Percentiles rank a stretch among this genome's conserved stretches.
Conservation (phyloP, 2,329 filamentous ascomycete genomes). For the Aureobasidium namibiae region DNA sequence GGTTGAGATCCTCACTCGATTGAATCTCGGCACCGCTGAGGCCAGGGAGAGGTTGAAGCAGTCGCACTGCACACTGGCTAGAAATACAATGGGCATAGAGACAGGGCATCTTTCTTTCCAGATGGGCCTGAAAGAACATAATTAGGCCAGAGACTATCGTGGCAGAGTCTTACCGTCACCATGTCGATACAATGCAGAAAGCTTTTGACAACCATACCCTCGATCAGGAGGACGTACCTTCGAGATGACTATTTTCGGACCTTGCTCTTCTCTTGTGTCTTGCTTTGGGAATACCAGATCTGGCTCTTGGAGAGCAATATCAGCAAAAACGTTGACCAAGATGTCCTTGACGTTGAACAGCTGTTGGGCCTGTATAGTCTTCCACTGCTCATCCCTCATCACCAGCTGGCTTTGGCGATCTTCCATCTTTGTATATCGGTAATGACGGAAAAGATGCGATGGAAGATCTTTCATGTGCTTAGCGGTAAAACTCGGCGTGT, state of each 20-base stretch:
- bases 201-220: neutral
- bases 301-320: too few species aligned
- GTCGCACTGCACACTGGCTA: conserved; percentile 29
- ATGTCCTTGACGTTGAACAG: too few species aligned
- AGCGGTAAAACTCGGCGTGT: too few species aligned
- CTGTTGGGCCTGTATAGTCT: too few species aligned
- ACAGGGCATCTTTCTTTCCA: conserved; percentile 22
- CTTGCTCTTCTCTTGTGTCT: too few species aligned
- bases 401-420: too few species aligned
- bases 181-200: neutral
- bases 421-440: too few species aligned
- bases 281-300: too few species aligned
- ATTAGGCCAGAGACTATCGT: neutral
- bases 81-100: conserved; percentile 33
- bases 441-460: too few species aligned
- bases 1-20: conserved; percentile 37
- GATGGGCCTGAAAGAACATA: neutral
- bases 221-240: neutral
- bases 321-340: too few species aligned
- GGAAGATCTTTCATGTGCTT: too few species aligned
- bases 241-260: neutral
- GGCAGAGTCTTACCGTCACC: neutral
- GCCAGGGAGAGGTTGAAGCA: conserved; percentile 23
- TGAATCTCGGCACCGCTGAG: conserved; percentile 30
- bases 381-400: too few species aligned